Evolutionary conservation across 1,284 basidiomycete genomes (phyloP).

Genomic region (Puccinia horiana): DNA sequence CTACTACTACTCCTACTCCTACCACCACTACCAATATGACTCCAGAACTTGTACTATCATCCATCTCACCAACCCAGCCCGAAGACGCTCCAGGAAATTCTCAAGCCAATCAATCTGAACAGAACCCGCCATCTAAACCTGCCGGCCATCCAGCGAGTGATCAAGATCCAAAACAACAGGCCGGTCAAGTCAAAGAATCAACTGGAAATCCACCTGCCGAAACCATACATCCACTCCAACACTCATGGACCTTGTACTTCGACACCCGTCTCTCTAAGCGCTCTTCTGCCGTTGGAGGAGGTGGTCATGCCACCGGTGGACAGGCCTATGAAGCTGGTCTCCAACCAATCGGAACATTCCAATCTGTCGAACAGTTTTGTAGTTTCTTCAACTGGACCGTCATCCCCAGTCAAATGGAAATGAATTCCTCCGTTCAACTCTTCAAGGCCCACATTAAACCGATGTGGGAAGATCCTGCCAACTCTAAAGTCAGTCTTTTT

Average conservation of each 20-base stretch:
- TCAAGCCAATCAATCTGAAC: neutral
- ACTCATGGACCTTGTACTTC: constrained; percentile 82
- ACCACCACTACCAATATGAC: neutral
- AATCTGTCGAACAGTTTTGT: constrained; percentile 83
- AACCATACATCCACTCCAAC: constrained; percentile 71
- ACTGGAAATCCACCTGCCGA: neutral
- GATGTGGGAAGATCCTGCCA: constrained; percentile 95
- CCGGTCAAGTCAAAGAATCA: constrained; percentile 2
- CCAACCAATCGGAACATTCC: constrained; percentile 75
- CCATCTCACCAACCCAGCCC: too few species aligned
- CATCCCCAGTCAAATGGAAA: constrained; percentile 80
- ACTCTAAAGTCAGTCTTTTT: constrained; percentile 64
- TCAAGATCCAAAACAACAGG: neutral
- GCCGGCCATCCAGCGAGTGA: neutral
- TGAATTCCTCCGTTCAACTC: constrained; percentile 86
- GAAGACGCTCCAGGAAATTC: neutral
- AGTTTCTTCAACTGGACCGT: constrained; percentile 93
- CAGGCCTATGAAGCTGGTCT: constrained; percentile 75
- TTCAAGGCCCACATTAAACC: constrained; percentile 85
- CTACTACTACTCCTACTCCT: neutral
- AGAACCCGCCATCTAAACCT: neutral
- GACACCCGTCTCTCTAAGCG: constrained; percentile 68
- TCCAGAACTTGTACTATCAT: neutral
- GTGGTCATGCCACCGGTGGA: constrained; percentile 63
- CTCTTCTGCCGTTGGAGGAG: constrained; percentile 12